Conservation (phyloP, 148 eudicot genomes). For the Beta vulgaris region DNA sequence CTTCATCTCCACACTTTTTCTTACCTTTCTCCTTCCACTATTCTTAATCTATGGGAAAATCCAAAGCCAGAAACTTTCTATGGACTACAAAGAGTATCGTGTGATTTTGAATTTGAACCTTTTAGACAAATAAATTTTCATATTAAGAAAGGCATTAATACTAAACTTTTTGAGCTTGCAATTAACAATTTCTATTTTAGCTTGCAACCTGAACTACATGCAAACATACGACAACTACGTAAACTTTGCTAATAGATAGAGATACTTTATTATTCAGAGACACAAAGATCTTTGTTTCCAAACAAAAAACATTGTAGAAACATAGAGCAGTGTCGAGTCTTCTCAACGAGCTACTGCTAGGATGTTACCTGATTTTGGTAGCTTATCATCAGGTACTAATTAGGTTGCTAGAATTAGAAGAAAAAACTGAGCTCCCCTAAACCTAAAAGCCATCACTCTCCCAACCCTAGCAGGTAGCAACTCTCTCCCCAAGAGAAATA, state of each 20-base stretch:
- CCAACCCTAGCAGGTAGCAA: background rate
- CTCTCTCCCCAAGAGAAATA: background rate
- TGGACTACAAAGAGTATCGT: background rate
- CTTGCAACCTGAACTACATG: no score
- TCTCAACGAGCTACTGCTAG: background rate
- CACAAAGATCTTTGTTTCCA: background rate
- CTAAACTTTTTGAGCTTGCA: background rate
- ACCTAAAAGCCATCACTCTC: background rate
- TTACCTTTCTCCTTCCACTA: background rate
- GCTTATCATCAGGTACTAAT: background rate
- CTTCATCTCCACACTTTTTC: background rate
- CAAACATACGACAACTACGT: background rate
- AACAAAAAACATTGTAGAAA: background rate
- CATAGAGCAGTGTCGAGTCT: background rate
- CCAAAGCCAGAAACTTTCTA: background rate
- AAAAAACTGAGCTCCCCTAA: background rate
- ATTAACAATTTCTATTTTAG: background rate
- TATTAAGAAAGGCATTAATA: background rate
- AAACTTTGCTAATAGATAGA: no score
- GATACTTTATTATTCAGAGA: background rate
- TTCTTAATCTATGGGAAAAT: background rate
- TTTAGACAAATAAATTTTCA: background rate
- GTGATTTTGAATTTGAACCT: background rate
- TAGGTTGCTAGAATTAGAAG: background rate
- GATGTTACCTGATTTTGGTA: background rate